Percentiles rank a stretch among this genome's conserved stretches.
Evolutionary conservation across 2,329 filamentous ascomycete species (phyloP).

Genomic region (Aspergillus tanneri): DNA sequence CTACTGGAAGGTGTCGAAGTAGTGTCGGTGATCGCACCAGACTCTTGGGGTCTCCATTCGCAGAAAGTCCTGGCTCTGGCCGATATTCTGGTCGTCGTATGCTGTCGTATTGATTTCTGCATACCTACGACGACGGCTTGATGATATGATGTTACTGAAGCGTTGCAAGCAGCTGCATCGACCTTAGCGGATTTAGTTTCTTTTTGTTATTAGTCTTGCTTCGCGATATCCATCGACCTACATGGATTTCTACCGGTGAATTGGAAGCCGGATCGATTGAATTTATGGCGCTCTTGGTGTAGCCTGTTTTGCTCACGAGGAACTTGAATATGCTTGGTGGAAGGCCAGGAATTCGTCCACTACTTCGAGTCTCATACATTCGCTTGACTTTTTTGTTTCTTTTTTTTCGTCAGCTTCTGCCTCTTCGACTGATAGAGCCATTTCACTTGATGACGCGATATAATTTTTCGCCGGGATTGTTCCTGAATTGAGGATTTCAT

Average conservation of each 20-base stretch:
- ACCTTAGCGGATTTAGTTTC: not conserved
- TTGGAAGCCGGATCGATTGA: not conserved
- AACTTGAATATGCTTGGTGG: not conserved
- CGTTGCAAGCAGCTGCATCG: not conserved
- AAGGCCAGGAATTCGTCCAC: not conserved
- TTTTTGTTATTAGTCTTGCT: not conserved
- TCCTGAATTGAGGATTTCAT: not conserved
- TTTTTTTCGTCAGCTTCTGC: constrained; percentile 6
- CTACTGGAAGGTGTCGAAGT: constrained; percentile 52
- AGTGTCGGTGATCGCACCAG: constrained; percentile 30
- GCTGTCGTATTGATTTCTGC: constrained; percentile 41
- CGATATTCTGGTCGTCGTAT: constrained; percentile 44
- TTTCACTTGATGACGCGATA: constrained; percentile 12
- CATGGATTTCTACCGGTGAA: not conserved
- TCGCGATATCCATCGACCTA: not conserved
- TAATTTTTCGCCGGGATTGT: not conserved
- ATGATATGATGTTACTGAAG: constrained; percentile 19
- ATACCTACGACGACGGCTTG: constrained; percentile 20
- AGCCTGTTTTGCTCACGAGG: constrained; percentile 4
- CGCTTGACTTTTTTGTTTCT: constrained; percentile 18
- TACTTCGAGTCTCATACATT: constrained; percentile 18
- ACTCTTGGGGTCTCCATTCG: constrained; percentile 38
- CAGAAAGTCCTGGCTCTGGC: constrained; percentile 33
- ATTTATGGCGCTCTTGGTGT: not conserved
- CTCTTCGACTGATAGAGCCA: constrained; percentile 5